Evolutionary conservation across 2,329 filamentous ascomycete genomes (phyloP), one percentile per base, ranked within the genome.

Genomic region (Microsporum ferrugineum): DNA sequence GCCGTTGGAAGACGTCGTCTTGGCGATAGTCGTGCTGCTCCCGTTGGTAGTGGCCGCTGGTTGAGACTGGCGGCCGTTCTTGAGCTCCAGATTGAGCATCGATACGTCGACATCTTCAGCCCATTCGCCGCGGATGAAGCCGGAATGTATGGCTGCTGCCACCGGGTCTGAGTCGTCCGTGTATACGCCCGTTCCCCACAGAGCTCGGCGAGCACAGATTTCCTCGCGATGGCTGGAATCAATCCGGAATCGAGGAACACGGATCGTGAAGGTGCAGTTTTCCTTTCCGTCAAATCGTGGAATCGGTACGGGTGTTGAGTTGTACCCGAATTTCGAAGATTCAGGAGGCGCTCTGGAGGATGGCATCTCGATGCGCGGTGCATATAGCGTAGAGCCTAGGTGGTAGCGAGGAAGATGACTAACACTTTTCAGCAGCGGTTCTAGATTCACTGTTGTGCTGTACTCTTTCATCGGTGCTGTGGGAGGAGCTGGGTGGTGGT

Each of bases 141-240:
- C 94, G 1, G 86, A 86, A 72, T 99, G 94, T 53, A 99, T 92
- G 63, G 91, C 92, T 1, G 92, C 91, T 0, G 91, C 92, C 29
- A 99, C 82, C 0, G 94, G 85, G 70, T 99, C 94, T 0, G 91
- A 96, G 73, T 99, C 94, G 67, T 99, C 94, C 0, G 91, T 95
- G 71, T 97, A 97, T 5, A 99, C 82, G 41, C 95, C 91, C 0
- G 90, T 94, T 0, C 94, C 94, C 91, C 92, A 99, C 0, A 99
- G 73, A 5, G 89, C 88, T 23, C 88, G 83, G 38, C 89, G 83
- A 5, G 84, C 77, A 8, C 91, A 95, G 58, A 97, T 91, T 66
- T 95, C 89, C 70, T 94, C 88, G 34, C 92, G 82, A 29, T 88
- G 83, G 5, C 80, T 75, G 0, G 84, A 73, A 6, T 83, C 83